phyloP scores from a whole-genome alignment of 140 eudicot genomes.

The Ambrosia hybrid region DNA sequence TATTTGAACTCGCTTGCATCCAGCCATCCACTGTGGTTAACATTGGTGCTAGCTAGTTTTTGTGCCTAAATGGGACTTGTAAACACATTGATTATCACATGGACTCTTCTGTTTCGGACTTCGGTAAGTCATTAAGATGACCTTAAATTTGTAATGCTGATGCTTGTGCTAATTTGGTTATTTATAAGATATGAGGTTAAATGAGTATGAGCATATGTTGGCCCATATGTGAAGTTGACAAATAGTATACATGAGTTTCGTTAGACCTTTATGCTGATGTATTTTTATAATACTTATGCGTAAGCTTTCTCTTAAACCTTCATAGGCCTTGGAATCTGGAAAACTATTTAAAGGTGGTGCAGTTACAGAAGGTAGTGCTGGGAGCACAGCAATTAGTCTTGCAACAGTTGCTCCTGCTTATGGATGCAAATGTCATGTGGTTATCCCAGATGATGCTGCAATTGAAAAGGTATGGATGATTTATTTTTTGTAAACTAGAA shows the following conservation, averaged over 20 bases:
- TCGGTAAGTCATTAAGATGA: neutral
- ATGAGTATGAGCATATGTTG: neutral
- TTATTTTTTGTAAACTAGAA: neutral
- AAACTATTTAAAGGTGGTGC: constrained; percentile 76
- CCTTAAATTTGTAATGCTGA: neutral
- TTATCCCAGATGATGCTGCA: constrained; percentile 98
- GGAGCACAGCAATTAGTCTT: constrained; percentile 98
- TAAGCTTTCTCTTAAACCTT: neutral
- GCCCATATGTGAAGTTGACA: neutral
- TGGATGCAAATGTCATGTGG: constrained; percentile 99
- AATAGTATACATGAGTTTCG: neutral
- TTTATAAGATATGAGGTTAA: neutral
- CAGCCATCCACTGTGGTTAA: neutral
- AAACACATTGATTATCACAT: neutral
- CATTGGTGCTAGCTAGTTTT: neutral
- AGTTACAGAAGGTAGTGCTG: constrained; percentile 99
- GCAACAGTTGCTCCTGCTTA: constrained; percentile 98
- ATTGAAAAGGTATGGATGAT: constrained; percentile 66
- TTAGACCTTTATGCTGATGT: constrained; percentile 12
- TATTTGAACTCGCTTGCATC: neutral
- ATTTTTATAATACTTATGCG: neutral
- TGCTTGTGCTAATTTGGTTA: neutral
- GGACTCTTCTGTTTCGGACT: neutral
- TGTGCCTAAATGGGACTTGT: neutral
- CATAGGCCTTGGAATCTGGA: constrained; percentile 83